Percentiles rank a stretch among this genome's conserved stretches.
Conservation (phyloP, 129 eudicot genomes). For the Lonicera japonica region DNA sequence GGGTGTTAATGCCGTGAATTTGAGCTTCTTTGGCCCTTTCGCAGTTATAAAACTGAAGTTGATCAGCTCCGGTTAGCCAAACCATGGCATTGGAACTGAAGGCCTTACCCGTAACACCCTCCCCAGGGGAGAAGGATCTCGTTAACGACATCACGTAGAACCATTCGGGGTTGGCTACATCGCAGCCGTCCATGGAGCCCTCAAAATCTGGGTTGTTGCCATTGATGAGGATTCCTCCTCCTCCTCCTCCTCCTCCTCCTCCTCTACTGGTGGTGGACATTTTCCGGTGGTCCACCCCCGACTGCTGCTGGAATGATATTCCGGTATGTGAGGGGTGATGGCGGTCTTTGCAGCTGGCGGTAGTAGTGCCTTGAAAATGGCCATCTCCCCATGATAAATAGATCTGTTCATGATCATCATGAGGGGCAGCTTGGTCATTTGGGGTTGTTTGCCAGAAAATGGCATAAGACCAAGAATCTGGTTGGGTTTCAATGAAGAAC, state of each 20-base stretch:
- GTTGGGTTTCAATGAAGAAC: conserved; percentile 37
- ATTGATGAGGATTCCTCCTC: conserved; percentile 28
- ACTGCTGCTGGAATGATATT: too few relatives aligned
- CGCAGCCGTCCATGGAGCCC: conserved; percentile 20
- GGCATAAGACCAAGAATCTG: conserved; percentile 54
- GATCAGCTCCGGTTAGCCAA: conserved; percentile 49
- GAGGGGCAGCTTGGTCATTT: too few relatives aligned
- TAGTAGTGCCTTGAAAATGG: conserved; percentile 33
- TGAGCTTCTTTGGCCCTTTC: conserved; percentile 66
- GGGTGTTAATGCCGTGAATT: conserved; percentile 52
- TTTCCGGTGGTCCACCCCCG: too few relatives aligned
- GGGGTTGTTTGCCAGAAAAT: conserved; percentile 52
- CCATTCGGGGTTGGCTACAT: conserved; percentile 37
- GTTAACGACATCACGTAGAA: conserved; percentile 53
- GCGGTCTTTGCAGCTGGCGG: background rate
- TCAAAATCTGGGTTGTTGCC: conserved; percentile 6
- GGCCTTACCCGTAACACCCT: conserved; percentile 44
- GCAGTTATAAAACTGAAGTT: conserved; percentile 36
- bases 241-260: conserved; percentile 9
- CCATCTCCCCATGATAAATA: conserved; percentile 57
- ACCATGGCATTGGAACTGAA: conserved; percentile 32
- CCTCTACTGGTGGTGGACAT: conserved; percentile 16
- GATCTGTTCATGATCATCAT: conserved; percentile 18
- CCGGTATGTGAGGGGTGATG: too few relatives aligned
- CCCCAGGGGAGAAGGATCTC: conserved; percentile 36